These are phyloP conservation scores for Conringia planisiliqua DNA, from an alignment of 345 rosid species.

Conservation along the genomic window DNA sequence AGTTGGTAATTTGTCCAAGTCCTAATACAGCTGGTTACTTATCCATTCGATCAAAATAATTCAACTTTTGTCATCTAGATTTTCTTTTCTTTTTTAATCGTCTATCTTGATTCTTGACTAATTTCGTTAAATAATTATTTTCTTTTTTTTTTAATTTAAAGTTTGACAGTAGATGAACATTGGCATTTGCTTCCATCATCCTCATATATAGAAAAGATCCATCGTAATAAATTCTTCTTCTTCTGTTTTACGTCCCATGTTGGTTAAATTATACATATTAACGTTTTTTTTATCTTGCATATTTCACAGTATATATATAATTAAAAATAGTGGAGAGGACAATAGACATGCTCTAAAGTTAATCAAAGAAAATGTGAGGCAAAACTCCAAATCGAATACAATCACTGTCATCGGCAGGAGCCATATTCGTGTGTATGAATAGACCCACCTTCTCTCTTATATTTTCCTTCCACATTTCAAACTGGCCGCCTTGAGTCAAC, in stretches of 20 bases:
- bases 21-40: slow-evolving; percentile 25
- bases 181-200: slow-evolving; percentile 11
- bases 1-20: slow-evolving; percentile 36
- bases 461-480: slow-evolving; percentile 18
- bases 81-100: neutral
- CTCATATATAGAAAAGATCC: neutral
- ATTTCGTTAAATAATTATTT: neutral
- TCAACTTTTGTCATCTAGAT: neutral
- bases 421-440: slow-evolving; percentile 13
- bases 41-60: slow-evolving; percentile 16
- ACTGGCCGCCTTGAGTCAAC: slow-evolving; percentile 27
- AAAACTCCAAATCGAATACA: slow-evolving; percentile 23
- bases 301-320: neutral
- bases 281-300: neutral
- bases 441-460: slow-evolving; percentile 11
- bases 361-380: slow-evolving; percentile 14
- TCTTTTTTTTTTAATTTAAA: neutral
- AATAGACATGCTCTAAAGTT: neutral
- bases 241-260: neutral
- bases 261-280: neutral
- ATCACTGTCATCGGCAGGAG: slow-evolving; percentile 13
- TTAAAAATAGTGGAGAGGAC: neutral
- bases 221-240: neutral
- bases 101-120: neutral
- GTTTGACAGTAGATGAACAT: neutral